phyloP scores from a whole-genome alignment of 2,329 filamentous ascomycete genomes.

The Onygena corvina region DNA sequence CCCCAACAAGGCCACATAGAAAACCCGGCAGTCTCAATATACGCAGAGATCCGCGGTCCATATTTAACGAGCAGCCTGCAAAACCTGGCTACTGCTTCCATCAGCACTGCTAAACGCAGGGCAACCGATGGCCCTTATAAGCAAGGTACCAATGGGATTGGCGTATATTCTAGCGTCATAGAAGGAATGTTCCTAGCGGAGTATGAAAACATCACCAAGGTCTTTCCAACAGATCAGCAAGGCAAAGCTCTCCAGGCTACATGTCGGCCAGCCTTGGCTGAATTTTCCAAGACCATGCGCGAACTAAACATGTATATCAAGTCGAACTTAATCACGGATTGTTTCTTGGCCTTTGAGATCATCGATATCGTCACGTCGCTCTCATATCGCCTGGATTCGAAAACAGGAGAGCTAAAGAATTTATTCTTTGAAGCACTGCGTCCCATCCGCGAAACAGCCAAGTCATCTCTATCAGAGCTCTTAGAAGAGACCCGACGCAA shows the following conservation, averaged over 20 bases:
- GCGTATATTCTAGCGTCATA: slow-evolving; percentile 74
- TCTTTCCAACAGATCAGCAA: slow-evolving; percentile 82
- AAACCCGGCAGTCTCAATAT: slow-evolving; percentile 65
- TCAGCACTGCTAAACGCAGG: slow-evolving; percentile 69
- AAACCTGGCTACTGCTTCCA: slow-evolving; percentile 75
- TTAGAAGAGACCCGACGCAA: slow-evolving; percentile 70
- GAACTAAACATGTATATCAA: slow-evolving; percentile 88
- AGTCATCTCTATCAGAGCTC: slow-evolving; percentile 68
- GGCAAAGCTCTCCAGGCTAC: slow-evolving; percentile 65
- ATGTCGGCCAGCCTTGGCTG: slow-evolving; percentile 63
- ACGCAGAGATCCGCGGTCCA: slow-evolving; percentile 71
- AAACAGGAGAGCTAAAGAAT: slow-evolving; percentile 74
- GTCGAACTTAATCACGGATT: slow-evolving; percentile 74
- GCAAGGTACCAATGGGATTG: slow-evolving; percentile 79
- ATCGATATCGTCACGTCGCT: slow-evolving; percentile 77
- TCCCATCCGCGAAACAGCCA: slow-evolving; percentile 83
- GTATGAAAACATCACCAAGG: slow-evolving; percentile 76
- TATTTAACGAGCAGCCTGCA: slow-evolving; percentile 73
- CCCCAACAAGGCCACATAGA: slow-evolving; percentile 40
- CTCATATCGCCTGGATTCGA: slow-evolving; percentile 64
- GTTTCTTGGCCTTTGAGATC: slow-evolving; percentile 89
- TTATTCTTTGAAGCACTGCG: slow-evolving; percentile 75
- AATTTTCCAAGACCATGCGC: slow-evolving; percentile 72
- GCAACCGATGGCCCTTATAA: slow-evolving; percentile 69
- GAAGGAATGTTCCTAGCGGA: slow-evolving; percentile 80